A percentile compares a stretch with the other conserved stretches of the same genome.
Evolutionary conservation across 306 rosid species (phyloP).

Genomic region (Acacia confusa): DNA sequence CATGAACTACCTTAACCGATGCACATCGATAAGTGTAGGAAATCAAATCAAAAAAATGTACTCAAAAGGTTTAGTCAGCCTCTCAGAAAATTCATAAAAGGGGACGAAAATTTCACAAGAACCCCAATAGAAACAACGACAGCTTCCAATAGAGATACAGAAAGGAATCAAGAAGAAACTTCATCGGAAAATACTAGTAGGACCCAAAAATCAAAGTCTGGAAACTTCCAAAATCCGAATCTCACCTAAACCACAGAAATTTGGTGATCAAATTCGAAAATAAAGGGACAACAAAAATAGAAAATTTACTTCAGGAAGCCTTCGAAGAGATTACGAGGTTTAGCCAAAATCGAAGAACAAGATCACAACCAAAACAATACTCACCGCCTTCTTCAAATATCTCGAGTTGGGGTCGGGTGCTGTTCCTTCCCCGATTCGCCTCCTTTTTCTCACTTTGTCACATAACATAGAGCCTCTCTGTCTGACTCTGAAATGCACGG

Average conservation of each 20-base stretch:
- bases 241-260: neutral
- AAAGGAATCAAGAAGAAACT: constrained; percentile 20
- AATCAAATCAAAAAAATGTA: neutral
- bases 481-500: constrained; percentile 42
- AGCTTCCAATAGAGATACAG: constrained; percentile 6
- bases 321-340: neutral
- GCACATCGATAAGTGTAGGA: neutral
- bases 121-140: constrained; percentile 21
- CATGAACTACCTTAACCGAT: constrained; percentile 10
- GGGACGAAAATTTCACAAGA: constrained; percentile 14
- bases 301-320: neutral
- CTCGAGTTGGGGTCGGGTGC: constrained; percentile 29
- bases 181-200: constrained; percentile 13
- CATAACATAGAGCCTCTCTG: neutral
- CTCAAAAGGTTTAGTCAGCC: neutral
- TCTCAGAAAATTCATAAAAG: neutral
- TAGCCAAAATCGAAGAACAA: constrained; percentile 24
- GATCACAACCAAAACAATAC: constrained; percentile 36
- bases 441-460: constrained; percentile 33
- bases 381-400: constrained; percentile 37
- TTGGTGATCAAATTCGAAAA: neutral
- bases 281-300: neutral
- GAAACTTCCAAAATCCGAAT: constrained; percentile 28
- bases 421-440: constrained; percentile 5
- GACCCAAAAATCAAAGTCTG: constrained; percentile 30